phyloP scores from a whole-genome alignment of 805 yeast species.

The Wickerhamomyces pijperi region DNA sequence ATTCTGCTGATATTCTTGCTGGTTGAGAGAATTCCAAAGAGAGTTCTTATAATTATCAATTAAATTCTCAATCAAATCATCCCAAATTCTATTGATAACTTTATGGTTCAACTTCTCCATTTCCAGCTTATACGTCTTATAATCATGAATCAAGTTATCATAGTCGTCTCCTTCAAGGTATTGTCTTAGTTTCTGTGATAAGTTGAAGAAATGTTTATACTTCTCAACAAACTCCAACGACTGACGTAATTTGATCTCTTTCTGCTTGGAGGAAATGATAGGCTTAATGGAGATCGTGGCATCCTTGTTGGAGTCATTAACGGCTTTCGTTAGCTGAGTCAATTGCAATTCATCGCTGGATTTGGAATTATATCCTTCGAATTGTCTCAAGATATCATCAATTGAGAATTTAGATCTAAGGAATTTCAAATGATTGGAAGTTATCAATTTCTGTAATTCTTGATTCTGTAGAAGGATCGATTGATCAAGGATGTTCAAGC shows the following conservation, averaged over 20 bases:
- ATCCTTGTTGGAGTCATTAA: slow-evolving; percentile 38
- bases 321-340: slow-evolving; percentile 25
- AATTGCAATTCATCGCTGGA: slow-evolving; percentile 20
- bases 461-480: slow-evolving; percentile 38
- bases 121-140: slow-evolving; percentile 34
- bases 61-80: slow-evolving; percentile 34
- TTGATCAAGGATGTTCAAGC: slow-evolving; percentile 37
- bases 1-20: slow-evolving; percentile 3
- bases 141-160: slow-evolving; percentile 45
- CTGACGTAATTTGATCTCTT: slow-evolving; percentile 35
- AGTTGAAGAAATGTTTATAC: slow-evolving; percentile 41
- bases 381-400: slow-evolving; percentile 48
- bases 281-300: slow-evolving; percentile 50
- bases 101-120: slow-evolving; percentile 20
- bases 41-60: slow-evolving; percentile 42
- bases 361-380: slow-evolving; percentile 26
- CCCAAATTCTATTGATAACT: slow-evolving; percentile 44
- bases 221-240: slow-evolving; percentile 41
- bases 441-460: slow-evolving; percentile 39
- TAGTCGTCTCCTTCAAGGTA: slow-evolving; percentile 41
- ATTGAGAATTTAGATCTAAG: slow-evolving; percentile 54
- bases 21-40: slow-evolving; percentile 37
- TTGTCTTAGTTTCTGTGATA: slow-evolving; percentile 37
- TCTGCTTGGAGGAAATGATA: slow-evolving; percentile 36
- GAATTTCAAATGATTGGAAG: slow-evolving; percentile 50